These are phyloP conservation scores for Lepiota brunneoincarnata DNA, from an alignment of 768 basidiomycete species.

Conservation along the genomic window DNA sequence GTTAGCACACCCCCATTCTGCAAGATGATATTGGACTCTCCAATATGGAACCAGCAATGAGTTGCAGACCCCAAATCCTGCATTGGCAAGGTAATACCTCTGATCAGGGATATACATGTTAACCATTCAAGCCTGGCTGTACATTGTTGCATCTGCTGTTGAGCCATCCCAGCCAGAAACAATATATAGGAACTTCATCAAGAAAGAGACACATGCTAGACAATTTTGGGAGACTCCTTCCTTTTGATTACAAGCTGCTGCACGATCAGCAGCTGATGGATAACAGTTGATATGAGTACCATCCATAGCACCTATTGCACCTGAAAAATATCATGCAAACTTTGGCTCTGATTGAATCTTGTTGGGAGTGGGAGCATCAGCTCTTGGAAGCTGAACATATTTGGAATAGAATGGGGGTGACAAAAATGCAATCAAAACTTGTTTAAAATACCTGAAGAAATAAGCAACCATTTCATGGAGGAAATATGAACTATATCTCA, in stretches of 20 bases:
- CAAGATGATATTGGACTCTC: slow-evolving; percentile 34
- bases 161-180: slow-evolving; percentile 40
- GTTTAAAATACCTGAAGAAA: slow-evolving; percentile 9
- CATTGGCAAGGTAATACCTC: slow-evolving; percentile 34
- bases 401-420: slow-evolving; percentile 2
- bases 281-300: slow-evolving; percentile 26
- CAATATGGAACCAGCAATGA: slow-evolving; percentile 34
- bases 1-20: slow-evolving; percentile 28
- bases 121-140: slow-evolving; percentile 19
- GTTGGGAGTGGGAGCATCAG: slow-evolving; percentile 14
- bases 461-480: background rate
- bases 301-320: slow-evolving; percentile 32
- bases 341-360: slow-evolving; percentile 23
- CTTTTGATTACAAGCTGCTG: slow-evolving; percentile 22
- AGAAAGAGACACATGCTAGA: slow-evolving; percentile 30
- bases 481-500: slow-evolving; percentile 14
- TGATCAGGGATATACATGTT: slow-evolving; percentile 29
- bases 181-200: slow-evolving; percentile 31
- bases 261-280: slow-evolving; percentile 17
- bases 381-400: slow-evolving; percentile 15
- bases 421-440: background rate
- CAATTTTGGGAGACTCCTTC: slow-evolving; percentile 34
- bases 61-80: slow-evolving; percentile 32
- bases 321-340: slow-evolving; percentile 28
- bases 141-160: slow-evolving; percentile 30